Conservation (phyloP, 2,329 filamentous ascomycete species). For the Xylariales sp. region DNA sequence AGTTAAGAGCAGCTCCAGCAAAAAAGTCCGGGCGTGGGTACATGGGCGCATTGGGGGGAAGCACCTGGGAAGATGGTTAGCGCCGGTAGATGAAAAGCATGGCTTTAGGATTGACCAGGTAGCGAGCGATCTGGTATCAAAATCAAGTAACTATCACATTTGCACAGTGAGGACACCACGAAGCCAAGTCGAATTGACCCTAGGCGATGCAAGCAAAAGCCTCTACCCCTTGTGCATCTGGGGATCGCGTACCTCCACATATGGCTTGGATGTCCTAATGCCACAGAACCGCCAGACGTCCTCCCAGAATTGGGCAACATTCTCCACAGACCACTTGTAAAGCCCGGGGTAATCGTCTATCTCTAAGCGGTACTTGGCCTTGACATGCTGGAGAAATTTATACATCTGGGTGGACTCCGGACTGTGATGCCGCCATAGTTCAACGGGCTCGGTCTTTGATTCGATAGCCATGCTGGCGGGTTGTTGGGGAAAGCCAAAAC, state of each 20-base stretch:
- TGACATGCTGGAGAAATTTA: slow-evolving; percentile 66
- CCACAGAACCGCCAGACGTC: slow-evolving; percentile 81
- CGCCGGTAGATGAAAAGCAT: neutral
- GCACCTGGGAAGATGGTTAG: slow-evolving; percentile 48
- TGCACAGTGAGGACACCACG: no score
- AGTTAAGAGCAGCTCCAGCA: slow-evolving; percentile 74
- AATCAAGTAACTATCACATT: no score
- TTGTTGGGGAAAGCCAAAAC: no score
- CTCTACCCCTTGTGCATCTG: no score
- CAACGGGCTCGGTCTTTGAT: slow-evolving; percentile 22
- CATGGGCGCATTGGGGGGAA: slow-evolving; percentile 64
- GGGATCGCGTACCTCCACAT: slow-evolving; percentile 58
- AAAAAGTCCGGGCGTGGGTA: slow-evolving; percentile 90
- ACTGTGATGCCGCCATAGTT: slow-evolving; percentile 68
- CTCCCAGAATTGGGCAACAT: slow-evolving; percentile 76
- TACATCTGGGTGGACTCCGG: slow-evolving; percentile 67
- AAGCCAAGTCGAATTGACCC: no score
- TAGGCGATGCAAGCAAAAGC: no score
- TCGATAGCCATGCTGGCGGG: slow-evolving; percentile 16
- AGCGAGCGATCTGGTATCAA: no score
- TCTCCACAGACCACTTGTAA: slow-evolving; percentile 78
- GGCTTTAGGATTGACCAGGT: no score
- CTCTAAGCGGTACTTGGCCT: slow-evolving; percentile 58
- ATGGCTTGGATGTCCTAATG: slow-evolving; percentile 63
- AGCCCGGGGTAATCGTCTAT: slow-evolving; percentile 69